Conservation (phyloP, 1,284 basidiomycete genomes). For the Porogramme epimiltina region DNA sequence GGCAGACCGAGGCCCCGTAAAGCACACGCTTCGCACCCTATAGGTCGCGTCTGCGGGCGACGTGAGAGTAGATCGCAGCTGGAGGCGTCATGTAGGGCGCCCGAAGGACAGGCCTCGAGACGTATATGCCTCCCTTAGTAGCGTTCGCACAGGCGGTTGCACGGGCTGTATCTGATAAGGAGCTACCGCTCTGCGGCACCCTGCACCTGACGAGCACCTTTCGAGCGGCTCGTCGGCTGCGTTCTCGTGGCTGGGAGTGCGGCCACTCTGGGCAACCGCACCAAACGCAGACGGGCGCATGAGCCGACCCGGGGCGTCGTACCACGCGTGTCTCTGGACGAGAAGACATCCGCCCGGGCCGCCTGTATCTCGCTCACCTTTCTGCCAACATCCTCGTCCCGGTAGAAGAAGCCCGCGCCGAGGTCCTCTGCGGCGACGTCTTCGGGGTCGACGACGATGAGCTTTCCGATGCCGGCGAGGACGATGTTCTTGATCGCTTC, state of each 20-base stretch:
- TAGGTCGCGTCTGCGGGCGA: neutral
- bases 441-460: constrained; percentile 67
- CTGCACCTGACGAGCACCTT: neutral
- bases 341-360: constrained; percentile 1
- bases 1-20: neutral
- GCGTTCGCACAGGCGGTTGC: neutral
- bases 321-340: neutral
- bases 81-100: constrained; percentile 4
- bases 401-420: constrained; percentile 91
- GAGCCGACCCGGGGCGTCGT: too few species aligned
- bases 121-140: constrained; percentile 5
- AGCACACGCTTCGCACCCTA: constrained; percentile 18
- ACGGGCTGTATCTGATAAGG: neutral
- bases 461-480: constrained; percentile 74
- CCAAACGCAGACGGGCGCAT: neutral
- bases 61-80: constrained; percentile 15
- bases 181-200: neutral
- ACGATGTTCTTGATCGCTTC: constrained; percentile 96
- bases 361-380: constrained; percentile 54
- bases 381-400: constrained; percentile 89
- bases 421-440: constrained; percentile 78
- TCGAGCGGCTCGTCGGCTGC: too few species aligned
- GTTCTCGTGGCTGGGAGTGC: neutral
- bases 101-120: constrained; percentile 14
- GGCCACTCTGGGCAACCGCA: neutral